These are phyloP conservation scores for Trichoderma cornu-damae DNA, from an alignment of 2,329 filamentous ascomycete genomes.

Conservation along the genomic window DNA sequence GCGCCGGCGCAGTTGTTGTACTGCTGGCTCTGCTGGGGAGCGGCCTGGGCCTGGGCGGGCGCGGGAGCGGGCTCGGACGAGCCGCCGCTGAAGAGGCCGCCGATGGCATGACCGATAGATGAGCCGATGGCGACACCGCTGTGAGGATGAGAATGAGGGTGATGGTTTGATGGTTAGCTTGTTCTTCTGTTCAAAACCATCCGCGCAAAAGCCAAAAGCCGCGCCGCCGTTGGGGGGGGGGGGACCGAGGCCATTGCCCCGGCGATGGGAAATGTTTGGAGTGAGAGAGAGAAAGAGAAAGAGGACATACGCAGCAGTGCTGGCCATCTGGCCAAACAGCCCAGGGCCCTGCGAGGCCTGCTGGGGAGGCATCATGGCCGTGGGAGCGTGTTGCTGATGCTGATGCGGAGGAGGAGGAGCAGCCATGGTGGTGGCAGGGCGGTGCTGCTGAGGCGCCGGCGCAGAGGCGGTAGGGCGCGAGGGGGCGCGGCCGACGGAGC, in stretches of 20 bases:
- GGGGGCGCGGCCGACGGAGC: slow-evolving; percentile 61
- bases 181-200: neutral
- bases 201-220: too few species aligned
- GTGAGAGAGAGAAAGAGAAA: neutral
- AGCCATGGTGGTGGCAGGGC: slow-evolving; percentile 66
- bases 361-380: slow-evolving; percentile 42
- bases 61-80: slow-evolving; percentile 49
- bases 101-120: slow-evolving; percentile 90
- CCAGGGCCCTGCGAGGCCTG: slow-evolving; percentile 65
- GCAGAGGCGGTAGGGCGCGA: slow-evolving; percentile 62
- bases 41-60: slow-evolving; percentile 38
- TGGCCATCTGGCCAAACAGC: slow-evolving; percentile 94
- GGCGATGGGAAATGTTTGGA: neutral
- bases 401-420: too few species aligned
- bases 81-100: slow-evolving; percentile 77
- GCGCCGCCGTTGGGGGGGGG: too few species aligned
- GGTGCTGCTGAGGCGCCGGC: slow-evolving; percentile 56
- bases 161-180: neutral
- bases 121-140: slow-evolving; percentile 97
- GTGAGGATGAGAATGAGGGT: neutral
- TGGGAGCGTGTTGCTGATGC: slow-evolving; percentile 46
- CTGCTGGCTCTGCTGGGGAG: slow-evolving; percentile 49
- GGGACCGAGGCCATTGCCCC: neutral
- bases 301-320: slow-evolving; percentile 86
- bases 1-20: slow-evolving; percentile 70